Conservation (phyloP, 805 yeast genomes). For the Candida gorgasii region DNA sequence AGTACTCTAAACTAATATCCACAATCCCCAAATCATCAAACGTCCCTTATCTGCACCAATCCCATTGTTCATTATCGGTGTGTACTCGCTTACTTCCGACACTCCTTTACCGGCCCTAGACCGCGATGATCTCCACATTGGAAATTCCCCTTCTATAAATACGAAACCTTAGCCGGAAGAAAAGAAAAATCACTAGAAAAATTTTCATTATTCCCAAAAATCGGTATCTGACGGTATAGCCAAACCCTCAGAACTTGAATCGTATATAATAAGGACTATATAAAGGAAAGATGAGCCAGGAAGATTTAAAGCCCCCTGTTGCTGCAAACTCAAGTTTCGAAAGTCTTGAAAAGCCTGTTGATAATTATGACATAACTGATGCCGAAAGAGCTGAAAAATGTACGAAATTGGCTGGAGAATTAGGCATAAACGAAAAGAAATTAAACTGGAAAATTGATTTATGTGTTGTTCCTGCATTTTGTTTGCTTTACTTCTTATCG, state of each 20-base stretch:
- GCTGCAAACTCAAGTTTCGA: conserved; percentile 6
- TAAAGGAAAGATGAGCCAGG: not conserved
- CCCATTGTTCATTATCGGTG: not conserved
- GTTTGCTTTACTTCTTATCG: conserved; percentile 71
- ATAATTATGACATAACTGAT: conserved; percentile 1
- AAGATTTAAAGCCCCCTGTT: conserved; percentile 2
- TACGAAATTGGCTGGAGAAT: conserved; percentile 14
- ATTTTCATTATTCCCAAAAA: not conserved
- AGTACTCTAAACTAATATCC: no score
- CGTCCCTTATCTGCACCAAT: not conserved
- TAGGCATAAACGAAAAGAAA: conserved; percentile 53
- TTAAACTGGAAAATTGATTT: conserved; percentile 66
- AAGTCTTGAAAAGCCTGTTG: conserved; percentile 3
- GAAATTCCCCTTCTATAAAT: not conserved
- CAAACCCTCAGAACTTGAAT: not conserved
- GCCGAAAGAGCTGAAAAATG: conserved; percentile 8
- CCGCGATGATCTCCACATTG: not conserved
- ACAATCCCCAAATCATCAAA: no score
- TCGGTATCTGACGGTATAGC: not conserved
- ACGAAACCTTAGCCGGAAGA: not conserved
- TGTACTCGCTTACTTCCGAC: no score
- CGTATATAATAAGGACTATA: not conserved
- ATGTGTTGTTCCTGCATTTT: conserved; percentile 75
- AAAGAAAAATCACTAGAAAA: not conserved
- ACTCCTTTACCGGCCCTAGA: conserved; percentile 1